These are phyloP conservation scores for Falciphora oryzae DNA, from an alignment of 2,329 filamentous ascomycete genomes.

Conservation along the genomic window DNA sequence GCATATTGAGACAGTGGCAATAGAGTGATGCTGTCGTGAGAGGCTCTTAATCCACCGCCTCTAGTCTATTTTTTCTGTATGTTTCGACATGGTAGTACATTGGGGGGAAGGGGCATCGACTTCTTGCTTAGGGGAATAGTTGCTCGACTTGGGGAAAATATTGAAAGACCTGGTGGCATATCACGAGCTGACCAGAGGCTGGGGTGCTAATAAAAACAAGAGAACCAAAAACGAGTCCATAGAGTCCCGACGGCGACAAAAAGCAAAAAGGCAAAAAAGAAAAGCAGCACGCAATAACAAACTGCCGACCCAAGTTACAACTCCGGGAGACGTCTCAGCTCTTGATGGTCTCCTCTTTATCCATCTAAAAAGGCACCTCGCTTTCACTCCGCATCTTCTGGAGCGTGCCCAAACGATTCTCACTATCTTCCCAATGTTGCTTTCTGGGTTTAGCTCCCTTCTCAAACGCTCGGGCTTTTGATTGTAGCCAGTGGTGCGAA, in stretches of 20 bases:
- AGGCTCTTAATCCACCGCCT: background rate
- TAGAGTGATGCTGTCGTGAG: background rate
- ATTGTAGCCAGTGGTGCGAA: background rate
- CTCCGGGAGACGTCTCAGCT: conserved; percentile 48
- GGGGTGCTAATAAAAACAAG: background rate
- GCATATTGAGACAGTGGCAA: background rate
- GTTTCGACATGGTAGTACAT: background rate
- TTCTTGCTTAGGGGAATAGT: background rate
- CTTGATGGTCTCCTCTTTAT: conserved; percentile 44
- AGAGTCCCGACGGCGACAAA: background rate
- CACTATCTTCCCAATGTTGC: background rate
- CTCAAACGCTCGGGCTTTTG: background rate
- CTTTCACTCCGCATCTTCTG: background rate
- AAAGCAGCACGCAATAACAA: background rate
- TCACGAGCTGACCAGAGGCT: no score
- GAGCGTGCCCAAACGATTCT: background rate
- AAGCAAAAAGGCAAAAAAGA: conserved; percentile 17
- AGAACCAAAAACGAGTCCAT: conserved; percentile 9
- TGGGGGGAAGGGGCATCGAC: background rate
- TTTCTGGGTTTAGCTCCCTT: no score
- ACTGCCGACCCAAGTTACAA: conserved; percentile 17
- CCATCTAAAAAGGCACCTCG: conserved; percentile 14
- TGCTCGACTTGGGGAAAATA: no score
- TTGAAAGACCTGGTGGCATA: no score
- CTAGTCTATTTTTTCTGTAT: background rate